These are phyloP conservation scores for Apiotrichum akiyoshidainum DNA, from an alignment of 1,284 basidiomycete species.

Conservation along the genomic window DNA sequence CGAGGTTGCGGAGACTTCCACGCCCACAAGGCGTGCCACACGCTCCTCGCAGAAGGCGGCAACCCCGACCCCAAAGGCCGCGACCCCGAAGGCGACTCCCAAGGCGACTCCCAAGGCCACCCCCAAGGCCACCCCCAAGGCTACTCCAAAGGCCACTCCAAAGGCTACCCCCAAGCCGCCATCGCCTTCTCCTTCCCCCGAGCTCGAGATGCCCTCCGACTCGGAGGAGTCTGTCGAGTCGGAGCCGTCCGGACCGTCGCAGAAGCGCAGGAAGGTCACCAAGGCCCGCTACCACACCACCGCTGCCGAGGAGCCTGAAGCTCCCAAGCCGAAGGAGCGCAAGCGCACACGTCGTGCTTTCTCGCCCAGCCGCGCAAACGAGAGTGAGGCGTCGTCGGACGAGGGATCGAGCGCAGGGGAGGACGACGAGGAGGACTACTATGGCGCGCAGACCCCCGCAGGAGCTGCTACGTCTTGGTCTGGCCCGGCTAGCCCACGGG, in stretches of 20 bases:
- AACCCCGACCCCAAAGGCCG: not conserved
- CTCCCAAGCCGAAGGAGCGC: constrained; percentile 4
- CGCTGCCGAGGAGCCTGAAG: constrained; percentile 1
- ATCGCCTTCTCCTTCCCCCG: constrained; percentile 1
- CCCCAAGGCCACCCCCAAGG: not conserved
- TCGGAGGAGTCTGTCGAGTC: constrained; percentile 7
- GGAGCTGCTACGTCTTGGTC: constrained; percentile 30
- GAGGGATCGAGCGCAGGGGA: constrained; percentile 11
- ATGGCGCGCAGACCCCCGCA: not conserved
- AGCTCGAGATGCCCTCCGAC: not conserved
- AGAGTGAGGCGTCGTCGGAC: constrained; percentile 8
- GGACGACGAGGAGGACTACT: constrained; percentile 13
- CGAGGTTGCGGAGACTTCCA: not conserved
- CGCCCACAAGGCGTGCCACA: not conserved
- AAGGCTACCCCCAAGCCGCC: not conserved
- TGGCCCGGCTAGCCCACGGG: constrained; percentile 16
- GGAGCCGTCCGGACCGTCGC: constrained; percentile 6
- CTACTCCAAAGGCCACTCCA: not conserved
- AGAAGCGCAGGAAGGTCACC: constrained; percentile 13
- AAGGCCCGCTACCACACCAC: constrained; percentile 11
- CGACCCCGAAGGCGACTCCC: not conserved
- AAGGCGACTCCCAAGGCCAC: not conserved
- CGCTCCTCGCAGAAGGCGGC: not conserved
- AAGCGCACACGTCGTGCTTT: constrained; percentile 16
- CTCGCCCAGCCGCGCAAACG: constrained; percentile 34